Conservation (phyloP, 2,329 filamentous ascomycete species). For the Lecanicillium sp. region DNA sequence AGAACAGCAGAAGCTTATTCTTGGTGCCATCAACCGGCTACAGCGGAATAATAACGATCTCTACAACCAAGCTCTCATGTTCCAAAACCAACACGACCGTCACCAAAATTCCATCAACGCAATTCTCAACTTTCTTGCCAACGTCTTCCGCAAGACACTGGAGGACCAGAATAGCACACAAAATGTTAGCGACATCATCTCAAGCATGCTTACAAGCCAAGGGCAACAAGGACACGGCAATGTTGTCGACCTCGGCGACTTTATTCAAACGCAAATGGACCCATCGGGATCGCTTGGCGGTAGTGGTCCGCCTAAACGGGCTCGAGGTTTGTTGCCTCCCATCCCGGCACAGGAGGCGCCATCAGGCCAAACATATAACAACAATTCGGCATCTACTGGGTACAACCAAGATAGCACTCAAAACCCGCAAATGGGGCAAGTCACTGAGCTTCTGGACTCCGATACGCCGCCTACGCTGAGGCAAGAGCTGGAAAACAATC, state of each 20-base stretch:
- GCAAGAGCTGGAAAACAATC: slow-evolving; percentile 48
- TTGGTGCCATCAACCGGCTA: slow-evolving; percentile 69
- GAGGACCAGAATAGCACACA: slow-evolving; percentile 71
- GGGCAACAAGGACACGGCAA: slow-evolving; percentile 42
- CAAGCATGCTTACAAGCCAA: slow-evolving; percentile 58
- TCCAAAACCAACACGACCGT: slow-evolving; percentile 87
- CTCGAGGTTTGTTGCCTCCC: slow-evolving; percentile 45
- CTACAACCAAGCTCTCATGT: slow-evolving; percentile 78
- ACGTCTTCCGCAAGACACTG: slow-evolving; percentile 88
- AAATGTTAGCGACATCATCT: slow-evolving; percentile 78
- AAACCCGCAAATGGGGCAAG: slow-evolving; percentile 41
- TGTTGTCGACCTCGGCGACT: slow-evolving; percentile 54
- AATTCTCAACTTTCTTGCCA: slow-evolving; percentile 94
- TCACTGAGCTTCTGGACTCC: slow-evolving; percentile 53
- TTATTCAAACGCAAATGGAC: slow-evolving; percentile 39
- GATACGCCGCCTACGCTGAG: slow-evolving; percentile 43
- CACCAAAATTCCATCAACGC: slow-evolving; percentile 98
- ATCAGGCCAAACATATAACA: slow-evolving; percentile 20
- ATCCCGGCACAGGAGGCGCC: slow-evolving; percentile 33
- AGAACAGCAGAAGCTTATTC: slow-evolving; percentile 79
- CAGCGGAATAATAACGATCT: slow-evolving; percentile 81
- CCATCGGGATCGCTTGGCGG: slow-evolving; percentile 29
- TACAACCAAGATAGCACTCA: slow-evolving; percentile 18
- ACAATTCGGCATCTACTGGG: slow-evolving; percentile 8
- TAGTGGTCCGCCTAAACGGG: slow-evolving; percentile 34